Conservation (phyloP, 2,329 filamentous ascomycete species). For the Pseudopyrenochaeta lycopersici region DNA sequence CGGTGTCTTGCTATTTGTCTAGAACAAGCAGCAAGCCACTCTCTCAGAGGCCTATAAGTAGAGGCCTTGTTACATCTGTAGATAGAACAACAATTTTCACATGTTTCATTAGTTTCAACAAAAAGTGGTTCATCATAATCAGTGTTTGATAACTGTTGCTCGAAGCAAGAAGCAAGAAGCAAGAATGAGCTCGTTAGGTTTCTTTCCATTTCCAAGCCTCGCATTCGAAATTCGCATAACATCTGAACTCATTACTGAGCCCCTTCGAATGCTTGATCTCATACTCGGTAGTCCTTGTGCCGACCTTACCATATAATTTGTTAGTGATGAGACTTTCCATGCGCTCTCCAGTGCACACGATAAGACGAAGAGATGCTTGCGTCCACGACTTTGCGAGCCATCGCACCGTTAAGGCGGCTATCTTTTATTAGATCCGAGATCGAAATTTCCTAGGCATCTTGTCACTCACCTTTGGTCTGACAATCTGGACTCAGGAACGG, state of each 20-base stretch:
- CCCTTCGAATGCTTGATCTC: constrained; percentile 75
- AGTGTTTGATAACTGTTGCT: too few relatives aligned
- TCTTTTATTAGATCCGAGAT: constrained; percentile 14
- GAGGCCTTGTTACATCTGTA: too few relatives aligned
- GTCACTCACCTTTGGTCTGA: constrained; percentile 72
- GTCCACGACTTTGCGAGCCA: constrained; percentile 70
- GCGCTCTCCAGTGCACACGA: constrained; percentile 80
- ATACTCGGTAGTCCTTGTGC: constrained; percentile 72
- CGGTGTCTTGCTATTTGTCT: too few relatives aligned
- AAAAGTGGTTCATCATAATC: neutral
- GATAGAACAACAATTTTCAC: too few relatives aligned
- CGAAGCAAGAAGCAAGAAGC: too few relatives aligned
- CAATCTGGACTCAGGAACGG: constrained; percentile 83
- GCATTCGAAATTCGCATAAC: constrained; percentile 81
- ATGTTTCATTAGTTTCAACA: too few relatives aligned
- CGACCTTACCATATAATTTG: constrained; percentile 73
- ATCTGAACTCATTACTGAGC: constrained; percentile 82
- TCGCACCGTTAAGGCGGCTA: constrained; percentile 77
- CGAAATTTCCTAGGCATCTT: neutral
- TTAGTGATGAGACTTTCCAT: constrained; percentile 69
- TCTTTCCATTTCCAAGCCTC: constrained; percentile 51
- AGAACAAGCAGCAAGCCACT: too few relatives aligned
- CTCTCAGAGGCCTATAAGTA: too few relatives aligned
- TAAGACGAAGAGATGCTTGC: constrained; percentile 54
- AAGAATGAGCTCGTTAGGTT: constrained; percentile 7